These are phyloP conservation scores for Phytopythium oedochilum DNA, from an alignment of 352 stramenopile genomes.

Conservation along the genomic window DNA sequence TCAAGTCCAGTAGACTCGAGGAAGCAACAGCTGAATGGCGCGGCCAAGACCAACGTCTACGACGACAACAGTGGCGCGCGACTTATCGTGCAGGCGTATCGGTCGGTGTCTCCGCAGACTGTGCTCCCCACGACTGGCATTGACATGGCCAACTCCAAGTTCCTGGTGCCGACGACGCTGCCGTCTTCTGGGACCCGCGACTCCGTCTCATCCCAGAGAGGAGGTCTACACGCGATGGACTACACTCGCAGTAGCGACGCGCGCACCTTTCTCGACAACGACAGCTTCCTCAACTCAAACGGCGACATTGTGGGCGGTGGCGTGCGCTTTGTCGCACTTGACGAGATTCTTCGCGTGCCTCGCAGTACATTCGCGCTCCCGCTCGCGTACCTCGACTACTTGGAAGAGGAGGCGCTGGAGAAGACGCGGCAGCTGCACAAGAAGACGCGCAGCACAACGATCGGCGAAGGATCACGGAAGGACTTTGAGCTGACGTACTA, in stretches of 20 bases:
- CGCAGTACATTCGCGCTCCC: conserved; percentile 69
- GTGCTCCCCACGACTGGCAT: conserved; percentile 56
- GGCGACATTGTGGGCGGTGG: conserved; percentile 25
- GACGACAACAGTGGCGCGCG: conserved; percentile 34
- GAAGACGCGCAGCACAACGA: conserved; percentile 19
- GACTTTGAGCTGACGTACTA: conserved; percentile 57
- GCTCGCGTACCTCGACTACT: conserved; percentile 67
- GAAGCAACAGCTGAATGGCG: not conserved
- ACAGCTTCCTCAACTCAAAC: conserved; percentile 45
- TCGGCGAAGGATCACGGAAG: conserved; percentile 22
- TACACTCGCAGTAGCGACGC: conserved; percentile 26
- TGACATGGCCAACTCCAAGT: conserved; percentile 76
- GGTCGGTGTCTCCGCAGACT: conserved; percentile 34
- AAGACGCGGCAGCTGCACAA: conserved; percentile 52
- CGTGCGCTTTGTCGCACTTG: conserved; percentile 57
- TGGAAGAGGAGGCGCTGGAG: conserved; percentile 60
- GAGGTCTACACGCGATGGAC: conserved; percentile 1
- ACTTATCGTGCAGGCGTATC: conserved; percentile 52
- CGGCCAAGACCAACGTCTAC: conserved; percentile 6
- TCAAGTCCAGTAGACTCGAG: not conserved
- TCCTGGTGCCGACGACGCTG: conserved; percentile 61
- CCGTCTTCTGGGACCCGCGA: conserved; percentile 17
- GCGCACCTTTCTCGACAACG: conserved; percentile 53
- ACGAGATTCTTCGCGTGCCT: conserved; percentile 75
- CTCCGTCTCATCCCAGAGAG: not conserved